These are phyloP conservation scores for Phalaenopsis aphrodite DNA, from an alignment of 106 monocot species.

Conservation along the genomic window DNA sequence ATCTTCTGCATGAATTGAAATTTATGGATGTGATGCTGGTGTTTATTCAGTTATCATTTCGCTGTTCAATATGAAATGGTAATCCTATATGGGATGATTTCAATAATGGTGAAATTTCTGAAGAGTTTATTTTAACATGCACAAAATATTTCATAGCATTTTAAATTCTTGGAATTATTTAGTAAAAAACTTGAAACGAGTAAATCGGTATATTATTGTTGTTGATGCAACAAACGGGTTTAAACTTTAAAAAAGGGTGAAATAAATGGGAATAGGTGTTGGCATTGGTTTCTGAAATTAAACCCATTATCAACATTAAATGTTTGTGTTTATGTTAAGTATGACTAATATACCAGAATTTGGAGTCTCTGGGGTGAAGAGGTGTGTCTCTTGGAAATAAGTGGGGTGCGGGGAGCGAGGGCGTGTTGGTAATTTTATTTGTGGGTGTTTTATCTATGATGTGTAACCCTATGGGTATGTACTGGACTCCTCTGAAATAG, in stretches of 20 bases:
- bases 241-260: neutral
- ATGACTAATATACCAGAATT: too few species aligned
- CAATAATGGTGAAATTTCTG: neutral
- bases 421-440: too few species aligned
- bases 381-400: too few species aligned
- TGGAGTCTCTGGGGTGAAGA: too few species aligned
- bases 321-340: neutral
- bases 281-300: neutral
- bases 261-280: neutral
- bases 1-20: neutral
- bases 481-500: too few species aligned
- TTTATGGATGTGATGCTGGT: neutral
- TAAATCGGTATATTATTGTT: neutral
- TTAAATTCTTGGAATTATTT: neutral
- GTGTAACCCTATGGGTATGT: too few species aligned
- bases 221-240: neutral
- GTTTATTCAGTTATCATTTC: neutral
- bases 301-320: neutral
- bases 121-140: neutral
- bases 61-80: neutral
- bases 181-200: neutral
- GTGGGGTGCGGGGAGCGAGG: too few species aligned
- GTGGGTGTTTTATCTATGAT: too few species aligned
- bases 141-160: neutral
- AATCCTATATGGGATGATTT: neutral